Conservation (phyloP, 208 protist genomes). For the Trypanosomatidae sp. region DNA sequence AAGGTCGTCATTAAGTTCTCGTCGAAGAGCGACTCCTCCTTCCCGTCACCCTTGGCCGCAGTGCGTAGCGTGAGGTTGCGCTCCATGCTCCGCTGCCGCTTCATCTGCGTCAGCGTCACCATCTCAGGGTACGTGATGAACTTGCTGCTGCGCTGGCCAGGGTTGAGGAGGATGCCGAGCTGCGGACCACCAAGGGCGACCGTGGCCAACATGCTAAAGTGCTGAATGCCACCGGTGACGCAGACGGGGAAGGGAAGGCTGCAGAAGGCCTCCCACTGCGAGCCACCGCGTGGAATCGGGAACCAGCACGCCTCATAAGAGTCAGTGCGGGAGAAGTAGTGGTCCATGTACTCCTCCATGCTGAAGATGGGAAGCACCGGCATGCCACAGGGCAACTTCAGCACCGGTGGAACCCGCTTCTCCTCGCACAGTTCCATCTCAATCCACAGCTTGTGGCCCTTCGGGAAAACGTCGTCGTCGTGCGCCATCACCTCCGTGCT, state of each 20-base stretch:
- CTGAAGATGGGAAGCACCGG: slow-evolving; percentile 85
- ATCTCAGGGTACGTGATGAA: slow-evolving; percentile 91
- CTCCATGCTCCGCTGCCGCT: slow-evolving; percentile 36
- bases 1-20: slow-evolving; percentile 50
- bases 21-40: slow-evolving; percentile 52
- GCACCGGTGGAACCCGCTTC: slow-evolving; percentile 63
- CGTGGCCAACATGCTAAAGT: slow-evolving; percentile 74
- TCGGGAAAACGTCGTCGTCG: slow-evolving; percentile 66
- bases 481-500: slow-evolving; percentile 63
- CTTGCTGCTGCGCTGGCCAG: slow-evolving; percentile 81
- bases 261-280: slow-evolving; percentile 81
- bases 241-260: slow-evolving; percentile 79
- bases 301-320: slow-evolving; percentile 88
- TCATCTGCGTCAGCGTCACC: slow-evolving; percentile 65
- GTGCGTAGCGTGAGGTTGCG: slow-evolving; percentile 23
- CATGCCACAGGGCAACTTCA: slow-evolving; percentile 80
- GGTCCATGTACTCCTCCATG: slow-evolving; percentile 86
- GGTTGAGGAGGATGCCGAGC: slow-evolving; percentile 71
- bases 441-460: slow-evolving; percentile 83
- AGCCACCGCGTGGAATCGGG: slow-evolving; percentile 75
- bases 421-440: slow-evolving; percentile 86
- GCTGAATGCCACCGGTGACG: slow-evolving; percentile 66
- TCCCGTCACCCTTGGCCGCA: not conserved
- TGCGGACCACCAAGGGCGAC: slow-evolving; percentile 38
- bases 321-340: slow-evolving; percentile 71